Conservation (phyloP, 164 flowering plant genomes). For the Echeveria elegans region DNA sequence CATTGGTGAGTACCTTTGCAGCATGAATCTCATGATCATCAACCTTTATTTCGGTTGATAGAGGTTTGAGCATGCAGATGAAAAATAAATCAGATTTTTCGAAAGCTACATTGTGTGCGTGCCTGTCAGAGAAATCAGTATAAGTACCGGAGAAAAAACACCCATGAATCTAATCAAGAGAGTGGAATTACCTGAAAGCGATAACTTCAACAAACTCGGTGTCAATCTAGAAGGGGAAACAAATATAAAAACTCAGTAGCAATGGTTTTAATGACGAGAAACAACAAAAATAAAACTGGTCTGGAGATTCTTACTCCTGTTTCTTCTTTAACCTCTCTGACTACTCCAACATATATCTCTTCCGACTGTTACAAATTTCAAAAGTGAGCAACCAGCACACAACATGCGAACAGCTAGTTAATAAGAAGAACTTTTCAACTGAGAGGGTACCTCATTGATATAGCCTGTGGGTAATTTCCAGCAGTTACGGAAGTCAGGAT, state of each 20-base stretch:
- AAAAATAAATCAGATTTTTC: slow-evolving; percentile 85
- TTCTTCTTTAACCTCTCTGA: slow-evolving; percentile 91
- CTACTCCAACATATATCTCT: slow-evolving; percentile 74
- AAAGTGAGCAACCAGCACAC: background rate
- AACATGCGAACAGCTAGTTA: background rate
- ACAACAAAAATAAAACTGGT: background rate
- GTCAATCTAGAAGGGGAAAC: slow-evolving; percentile 46
- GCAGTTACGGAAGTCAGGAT: slow-evolving; percentile 35
- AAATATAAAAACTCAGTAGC: background rate
- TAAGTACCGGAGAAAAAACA: background rate
- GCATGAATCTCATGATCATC: slow-evolving; percentile 73
- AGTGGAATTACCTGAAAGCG: slow-evolving; percentile 62
- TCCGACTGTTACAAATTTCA: slow-evolving; percentile 42
- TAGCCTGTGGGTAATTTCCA: slow-evolving; percentile 96
- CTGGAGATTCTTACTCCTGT: slow-evolving; percentile 61
- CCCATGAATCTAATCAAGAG: background rate
- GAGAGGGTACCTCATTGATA: slow-evolving; percentile 49
- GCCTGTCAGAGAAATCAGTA: slow-evolving; percentile 38
- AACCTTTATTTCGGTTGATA: slow-evolving; percentile 45
- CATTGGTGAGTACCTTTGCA: slow-evolving; percentile 48
- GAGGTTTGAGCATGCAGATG: slow-evolving; percentile 68
- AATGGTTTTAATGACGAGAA: background rate
- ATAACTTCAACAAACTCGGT: slow-evolving; percentile 80
- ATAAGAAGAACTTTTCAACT: background rate
- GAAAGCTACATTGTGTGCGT: slow-evolving; percentile 70